Evolutionary conservation across 2,329 filamentous ascomycete genomes (phyloP).

Genomic region (Aureobasidium sp.): DNA sequence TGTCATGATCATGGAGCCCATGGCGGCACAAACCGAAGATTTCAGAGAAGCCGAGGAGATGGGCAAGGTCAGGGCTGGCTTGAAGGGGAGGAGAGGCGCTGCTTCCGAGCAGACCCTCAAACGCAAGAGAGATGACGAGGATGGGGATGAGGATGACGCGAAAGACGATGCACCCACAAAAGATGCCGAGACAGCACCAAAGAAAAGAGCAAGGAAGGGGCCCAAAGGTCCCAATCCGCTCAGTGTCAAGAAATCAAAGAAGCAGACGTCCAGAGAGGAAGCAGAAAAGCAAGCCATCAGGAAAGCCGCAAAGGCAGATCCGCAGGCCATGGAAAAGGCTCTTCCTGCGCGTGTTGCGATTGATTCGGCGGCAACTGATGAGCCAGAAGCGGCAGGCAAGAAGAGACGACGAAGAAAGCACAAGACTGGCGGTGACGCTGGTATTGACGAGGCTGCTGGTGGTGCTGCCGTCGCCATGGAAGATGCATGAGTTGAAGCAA

Average conservation of each 20-base stretch:
- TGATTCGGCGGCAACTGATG: conserved; percentile 1
- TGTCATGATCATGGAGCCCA: conserved; percentile 73
- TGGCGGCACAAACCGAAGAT: conserved; percentile 60
- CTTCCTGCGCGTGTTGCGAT: conserved; percentile 12
- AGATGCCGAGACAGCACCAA: conserved; percentile 30
- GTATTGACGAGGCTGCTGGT: conserved; percentile 17
- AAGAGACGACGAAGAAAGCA: conserved; percentile 25
- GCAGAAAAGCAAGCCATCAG: conserved; percentile 18
- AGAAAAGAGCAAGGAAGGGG: conserved; percentile 54
- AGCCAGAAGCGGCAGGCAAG: conserved; percentile 21
- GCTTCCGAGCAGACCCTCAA: conserved; percentile 22
- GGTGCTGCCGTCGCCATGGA: conserved; percentile 4
- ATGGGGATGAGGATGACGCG: conserved; percentile 26
- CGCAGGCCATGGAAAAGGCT: conserved; percentile 24
- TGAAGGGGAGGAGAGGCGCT: conserved; percentile 37
- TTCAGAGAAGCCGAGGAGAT: conserved; percentile 62
- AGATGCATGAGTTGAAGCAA: conserved; percentile 9
- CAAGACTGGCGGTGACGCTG: conserved; percentile 18
- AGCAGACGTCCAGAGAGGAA: conserved; percentile 26
- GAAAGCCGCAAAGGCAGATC: conserved; percentile 25
- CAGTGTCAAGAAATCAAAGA: conserved; percentile 63
- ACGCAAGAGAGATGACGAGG: conserved; percentile 27
- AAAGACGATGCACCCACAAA: conserved; percentile 38
- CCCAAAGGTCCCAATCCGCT: conserved; percentile 66
- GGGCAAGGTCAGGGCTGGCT: conserved; percentile 64